Evolutionary conservation across 495 filamentous ascomycete species (phyloP).

Genomic region (Penicillium ochrochloron): DNA sequence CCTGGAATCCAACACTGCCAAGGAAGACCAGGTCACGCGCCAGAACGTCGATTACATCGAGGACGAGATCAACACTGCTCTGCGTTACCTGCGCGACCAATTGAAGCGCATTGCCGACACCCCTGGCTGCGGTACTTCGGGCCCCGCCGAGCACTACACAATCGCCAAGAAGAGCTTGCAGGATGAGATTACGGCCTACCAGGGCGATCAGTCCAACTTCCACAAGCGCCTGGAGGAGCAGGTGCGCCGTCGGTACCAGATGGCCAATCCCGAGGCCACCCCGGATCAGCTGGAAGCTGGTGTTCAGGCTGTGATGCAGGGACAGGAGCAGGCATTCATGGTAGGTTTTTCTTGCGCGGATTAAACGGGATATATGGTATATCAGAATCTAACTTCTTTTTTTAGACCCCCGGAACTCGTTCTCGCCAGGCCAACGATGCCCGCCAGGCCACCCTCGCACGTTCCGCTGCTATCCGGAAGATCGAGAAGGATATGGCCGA

Average conservation of each 20-base stretch:
- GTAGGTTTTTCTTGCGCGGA: constrained; percentile 28
- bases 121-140: constrained; percentile 68
- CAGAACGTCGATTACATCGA: constrained; percentile 68
- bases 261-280: constrained; percentile 82
- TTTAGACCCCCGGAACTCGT: constrained; percentile 68
- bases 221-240: constrained; percentile 77
- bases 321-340: constrained; percentile 77
- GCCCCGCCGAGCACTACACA: constrained; percentile 72
- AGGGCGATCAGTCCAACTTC: constrained; percentile 74
- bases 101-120: constrained; percentile 80
- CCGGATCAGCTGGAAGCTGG: constrained; percentile 80
- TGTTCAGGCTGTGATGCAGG: constrained; percentile 68
- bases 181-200: constrained; percentile 77
- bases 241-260: constrained; percentile 85
- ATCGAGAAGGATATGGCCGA: constrained; percentile 89
- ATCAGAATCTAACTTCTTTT: constrained; percentile 20
- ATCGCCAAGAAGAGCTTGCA: constrained; percentile 78
- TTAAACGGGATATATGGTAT: background rate
- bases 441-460: constrained; percentile 74
- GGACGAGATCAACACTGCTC: constrained; percentile 77
- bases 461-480: constrained; percentile 87
- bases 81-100: constrained; percentile 72
- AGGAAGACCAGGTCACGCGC: constrained; percentile 48
- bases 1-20: constrained; percentile 49
- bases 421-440: constrained; percentile 78